Percentiles rank a stretch among this genome's conserved stretches.
These are phyloP conservation scores for Aspergillus ibericus DNA, from an alignment of 2,329 filamentous ascomycete genomes.

Conservation along the genomic window DNA sequence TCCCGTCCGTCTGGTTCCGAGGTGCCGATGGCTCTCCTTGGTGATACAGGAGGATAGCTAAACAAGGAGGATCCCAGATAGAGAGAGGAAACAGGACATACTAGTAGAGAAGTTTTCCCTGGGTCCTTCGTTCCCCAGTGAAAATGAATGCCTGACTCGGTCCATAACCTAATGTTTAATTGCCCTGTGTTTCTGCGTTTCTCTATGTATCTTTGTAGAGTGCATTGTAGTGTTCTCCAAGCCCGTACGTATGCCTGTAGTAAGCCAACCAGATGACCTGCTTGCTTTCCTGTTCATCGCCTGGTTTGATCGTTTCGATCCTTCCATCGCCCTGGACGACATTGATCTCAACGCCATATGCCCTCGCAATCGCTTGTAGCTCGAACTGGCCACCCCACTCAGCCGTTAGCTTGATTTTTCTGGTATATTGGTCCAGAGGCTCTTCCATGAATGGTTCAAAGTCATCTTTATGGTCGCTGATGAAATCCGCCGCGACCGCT, in stretches of 20 bases:
- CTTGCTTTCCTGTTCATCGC: constrained; percentile 46
- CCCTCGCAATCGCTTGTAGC: constrained; percentile 76
- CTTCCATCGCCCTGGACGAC: constrained; percentile 80
- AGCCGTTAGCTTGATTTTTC: constrained; percentile 78
- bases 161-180: not conserved
- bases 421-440: constrained; percentile 68
- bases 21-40: too few species aligned
- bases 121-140: too few species aligned
- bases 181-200: constrained; percentile 2
- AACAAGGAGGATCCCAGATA: too few species aligned
- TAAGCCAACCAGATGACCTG: constrained; percentile 87
- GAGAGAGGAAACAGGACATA: constrained; percentile 9
- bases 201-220: constrained; percentile 53
- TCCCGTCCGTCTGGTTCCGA: too few species aligned
- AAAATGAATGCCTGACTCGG: not conserved
- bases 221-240: constrained; percentile 98
- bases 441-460: constrained; percentile 88
- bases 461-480: constrained; percentile 70
- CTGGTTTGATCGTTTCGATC: constrained; percentile 70
- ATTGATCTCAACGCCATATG: constrained; percentile 76
- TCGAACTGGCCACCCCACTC: constrained; percentile 97
- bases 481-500: constrained; percentile 72
- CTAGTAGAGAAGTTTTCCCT: not conserved
- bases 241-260: constrained; percentile 87
- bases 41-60: too few species aligned